Evolutionary conservation across 2,329 filamentous ascomycete genomes (phyloP).

Genomic region (Daldinia sp.): DNA sequence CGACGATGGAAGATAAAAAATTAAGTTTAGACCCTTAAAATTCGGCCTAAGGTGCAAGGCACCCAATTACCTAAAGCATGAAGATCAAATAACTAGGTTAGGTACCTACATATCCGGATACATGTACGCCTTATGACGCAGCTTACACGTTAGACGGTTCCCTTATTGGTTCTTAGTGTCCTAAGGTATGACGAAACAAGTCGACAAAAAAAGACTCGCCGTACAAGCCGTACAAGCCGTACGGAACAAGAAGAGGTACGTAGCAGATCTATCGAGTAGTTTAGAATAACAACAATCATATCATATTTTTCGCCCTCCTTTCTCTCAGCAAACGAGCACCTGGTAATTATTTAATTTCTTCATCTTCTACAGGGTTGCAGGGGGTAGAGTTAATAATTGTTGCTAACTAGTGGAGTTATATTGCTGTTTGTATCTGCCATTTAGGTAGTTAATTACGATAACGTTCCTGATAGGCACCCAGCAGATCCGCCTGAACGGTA

Average conservation of each 20-base stretch:
- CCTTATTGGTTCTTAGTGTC: conserved; percentile 15
- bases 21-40: background rate
- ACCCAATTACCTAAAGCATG: conserved; percentile 15
- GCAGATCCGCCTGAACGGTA: conserved; percentile 20
- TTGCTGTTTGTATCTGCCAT: no score
- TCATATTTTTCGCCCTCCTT: background rate
- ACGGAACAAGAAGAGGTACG: background rate
- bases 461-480: conserved; percentile 23
- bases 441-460: background rate
- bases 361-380: background rate
- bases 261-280: background rate
- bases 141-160: conserved; percentile 11
- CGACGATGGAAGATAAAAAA: background rate
- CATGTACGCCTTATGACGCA: conserved; percentile 33
- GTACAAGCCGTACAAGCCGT: background rate
- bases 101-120: conserved; percentile 23
- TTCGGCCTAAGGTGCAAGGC: background rate
- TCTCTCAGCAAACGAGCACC: no score
- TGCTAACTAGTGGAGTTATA: background rate
- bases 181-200: conserved; percentile 29
- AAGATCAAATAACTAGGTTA: conserved; percentile 27
- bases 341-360: background rate
- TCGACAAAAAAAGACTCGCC: background rate
- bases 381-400: conserved; percentile 14
- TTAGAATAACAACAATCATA: background rate